A percentile compares a stretch with the other conserved stretches of the same genome.
phyloP scores from a whole-genome alignment of 441 rosid species.

The Erodium moschatum region DNA sequence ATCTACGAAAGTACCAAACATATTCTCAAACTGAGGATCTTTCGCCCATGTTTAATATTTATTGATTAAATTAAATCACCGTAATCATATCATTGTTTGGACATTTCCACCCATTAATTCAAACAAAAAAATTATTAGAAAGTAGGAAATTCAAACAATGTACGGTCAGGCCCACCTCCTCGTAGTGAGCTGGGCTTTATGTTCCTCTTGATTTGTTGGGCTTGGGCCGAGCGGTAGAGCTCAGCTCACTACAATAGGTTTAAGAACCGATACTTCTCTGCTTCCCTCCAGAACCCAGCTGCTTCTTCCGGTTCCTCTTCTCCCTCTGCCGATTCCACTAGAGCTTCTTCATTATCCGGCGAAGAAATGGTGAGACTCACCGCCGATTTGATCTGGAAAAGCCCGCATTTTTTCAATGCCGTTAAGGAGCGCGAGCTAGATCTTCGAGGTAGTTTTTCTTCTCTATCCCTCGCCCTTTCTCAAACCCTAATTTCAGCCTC shows the following conservation, averaged over 20 bases:
- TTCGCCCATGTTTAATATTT: too few species aligned
- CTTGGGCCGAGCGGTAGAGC: not conserved
- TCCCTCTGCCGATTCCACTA: not conserved
- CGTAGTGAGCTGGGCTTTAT: not conserved
- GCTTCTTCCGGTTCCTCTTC: not conserved
- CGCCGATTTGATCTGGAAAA: conserved; percentile 27
- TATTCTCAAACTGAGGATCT: too few species aligned
- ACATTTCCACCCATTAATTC: too few species aligned
- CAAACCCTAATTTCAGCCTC: conserved; percentile 13
- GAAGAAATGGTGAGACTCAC: conserved; percentile 20
- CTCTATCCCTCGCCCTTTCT: not conserved
- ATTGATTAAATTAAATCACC: too few species aligned
- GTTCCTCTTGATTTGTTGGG: not conserved
- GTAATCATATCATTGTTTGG: too few species aligned
- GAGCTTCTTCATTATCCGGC: not conserved
- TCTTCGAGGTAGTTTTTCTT: conserved; percentile 55
- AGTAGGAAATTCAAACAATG: too few species aligned
- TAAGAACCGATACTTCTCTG: not conserved
- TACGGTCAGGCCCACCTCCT: too few species aligned
- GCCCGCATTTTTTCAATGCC: conserved; percentile 29
- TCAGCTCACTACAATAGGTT: not conserved
- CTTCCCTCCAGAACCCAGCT: not conserved
- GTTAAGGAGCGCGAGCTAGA: conserved; percentile 39
- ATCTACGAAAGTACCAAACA: too few species aligned
- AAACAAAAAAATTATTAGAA: too few species aligned